These are phyloP conservation scores for Rhazya stricta DNA, from an alignment of 257 asterid genomes.

Conservation along the genomic window DNA sequence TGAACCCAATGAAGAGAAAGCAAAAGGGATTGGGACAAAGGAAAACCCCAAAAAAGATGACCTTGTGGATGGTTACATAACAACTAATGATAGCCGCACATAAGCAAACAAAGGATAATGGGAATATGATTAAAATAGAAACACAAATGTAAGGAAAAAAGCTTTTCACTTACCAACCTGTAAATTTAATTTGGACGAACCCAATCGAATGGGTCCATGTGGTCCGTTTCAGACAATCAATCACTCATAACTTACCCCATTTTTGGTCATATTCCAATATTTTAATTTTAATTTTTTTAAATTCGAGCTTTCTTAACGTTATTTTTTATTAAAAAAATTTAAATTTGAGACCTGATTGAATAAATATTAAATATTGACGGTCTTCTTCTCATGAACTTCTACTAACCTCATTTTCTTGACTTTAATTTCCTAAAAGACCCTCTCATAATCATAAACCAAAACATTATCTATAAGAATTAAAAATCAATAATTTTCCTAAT, in stretches of 20 bases:
- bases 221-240: neutral
- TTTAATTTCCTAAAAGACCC: neutral
- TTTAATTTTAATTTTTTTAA: too few species aligned
- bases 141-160: neutral
- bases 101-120: neutral
- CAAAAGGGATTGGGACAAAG: neutral
- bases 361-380: neutral
- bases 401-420: neutral
- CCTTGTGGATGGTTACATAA: constrained; percentile 9
- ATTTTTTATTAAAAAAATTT: too few species aligned
- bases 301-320: too few species aligned
- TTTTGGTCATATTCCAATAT: too few species aligned
- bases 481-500: neutral
- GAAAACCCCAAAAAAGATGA: neutral
- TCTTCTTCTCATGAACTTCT: neutral
- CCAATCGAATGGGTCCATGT: neutral
- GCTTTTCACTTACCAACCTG: neutral
- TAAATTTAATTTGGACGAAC: neutral
- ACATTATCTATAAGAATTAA: neutral
- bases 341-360: too few species aligned
- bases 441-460: neutral
- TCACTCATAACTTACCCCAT: neutral
- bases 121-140: neutral
- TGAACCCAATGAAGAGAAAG: neutral
- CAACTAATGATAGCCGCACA: constrained; percentile 3